phyloP scores from a whole-genome alignment of 495 filamentous ascomycete species.

The Lasiosphaeria ovina region DNA sequence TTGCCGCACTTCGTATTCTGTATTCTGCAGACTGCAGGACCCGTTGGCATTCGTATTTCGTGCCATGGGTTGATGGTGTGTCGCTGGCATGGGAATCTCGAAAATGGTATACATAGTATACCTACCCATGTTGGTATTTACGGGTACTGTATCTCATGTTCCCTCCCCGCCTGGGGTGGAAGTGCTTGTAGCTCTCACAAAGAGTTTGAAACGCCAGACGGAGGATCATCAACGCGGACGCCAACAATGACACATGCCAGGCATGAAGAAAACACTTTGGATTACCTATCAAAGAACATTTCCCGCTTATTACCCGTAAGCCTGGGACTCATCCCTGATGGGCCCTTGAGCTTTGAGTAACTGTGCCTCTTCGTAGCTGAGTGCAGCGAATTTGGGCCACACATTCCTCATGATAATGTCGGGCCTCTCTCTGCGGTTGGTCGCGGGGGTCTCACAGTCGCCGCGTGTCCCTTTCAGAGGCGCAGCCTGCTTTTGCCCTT shows the following conservation, averaged over 20 bases:
- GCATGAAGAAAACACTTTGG: slow-evolving; percentile 7
- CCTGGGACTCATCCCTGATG: background rate
- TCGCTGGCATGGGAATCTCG: too few species aligned
- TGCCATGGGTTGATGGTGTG: too few species aligned
- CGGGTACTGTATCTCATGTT: background rate
- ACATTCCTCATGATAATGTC: background rate
- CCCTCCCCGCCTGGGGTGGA: background rate
- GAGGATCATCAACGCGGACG: slow-evolving; percentile 6
- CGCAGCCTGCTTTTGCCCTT: slow-evolving; percentile 9
- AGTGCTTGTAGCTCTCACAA: slow-evolving; percentile 3
- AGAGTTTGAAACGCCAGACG: slow-evolving; percentile 12
- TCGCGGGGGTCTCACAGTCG: background rate
- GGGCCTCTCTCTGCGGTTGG: background rate
- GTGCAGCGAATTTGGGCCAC: background rate
- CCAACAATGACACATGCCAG: slow-evolving; percentile 18
- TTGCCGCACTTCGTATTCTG: too few species aligned
- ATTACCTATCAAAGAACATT: slow-evolving; percentile 9
- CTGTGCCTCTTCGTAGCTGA: background rate
- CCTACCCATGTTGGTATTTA: background rate
- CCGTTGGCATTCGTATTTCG: too few species aligned
- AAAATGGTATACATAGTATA: background rate
- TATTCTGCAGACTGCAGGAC: too few species aligned
- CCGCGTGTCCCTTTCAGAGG: slow-evolving; percentile 14
- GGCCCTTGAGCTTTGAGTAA: background rate
- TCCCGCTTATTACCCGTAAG: background rate